Conservation (phyloP, 148 eudicot genomes). For the Linanthus parryae region DNA sequence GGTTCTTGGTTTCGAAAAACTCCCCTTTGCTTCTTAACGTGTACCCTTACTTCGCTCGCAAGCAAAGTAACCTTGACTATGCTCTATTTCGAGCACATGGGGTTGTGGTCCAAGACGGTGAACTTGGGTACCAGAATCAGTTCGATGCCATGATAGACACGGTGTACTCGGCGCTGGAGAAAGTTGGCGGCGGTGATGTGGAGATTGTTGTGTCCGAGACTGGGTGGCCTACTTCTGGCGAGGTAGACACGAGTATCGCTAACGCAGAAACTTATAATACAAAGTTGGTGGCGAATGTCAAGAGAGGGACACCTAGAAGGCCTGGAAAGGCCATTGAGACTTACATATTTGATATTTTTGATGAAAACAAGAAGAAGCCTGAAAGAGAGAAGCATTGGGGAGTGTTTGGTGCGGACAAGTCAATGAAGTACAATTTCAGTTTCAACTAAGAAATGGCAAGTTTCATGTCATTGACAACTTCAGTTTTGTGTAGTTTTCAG, state of each 20-base stretch:
- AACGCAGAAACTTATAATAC: slow-evolving; percentile 30
- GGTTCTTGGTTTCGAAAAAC: background rate
- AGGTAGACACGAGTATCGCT: slow-evolving; percentile 11
- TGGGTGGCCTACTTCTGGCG: slow-evolving; percentile 56
- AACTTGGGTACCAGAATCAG: background rate
- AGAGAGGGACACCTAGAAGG: slow-evolving; percentile 35
- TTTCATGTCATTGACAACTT: no score
- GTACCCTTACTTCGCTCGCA: slow-evolving; percentile 5
- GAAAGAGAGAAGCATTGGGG: slow-evolving; percentile 48
- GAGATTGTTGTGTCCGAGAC: slow-evolving; percentile 40
- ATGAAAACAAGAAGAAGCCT: slow-evolving; percentile 40
- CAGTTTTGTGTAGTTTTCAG: no score
- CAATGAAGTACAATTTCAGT: slow-evolving; percentile 21
- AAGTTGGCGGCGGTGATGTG: slow-evolving; percentile 15
- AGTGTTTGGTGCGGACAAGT: slow-evolving; percentile 20
- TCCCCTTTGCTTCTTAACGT: slow-evolving; percentile 3
- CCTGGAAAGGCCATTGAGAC: slow-evolving; percentile 27
- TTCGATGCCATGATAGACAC: slow-evolving; percentile 27
- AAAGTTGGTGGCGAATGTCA: slow-evolving; percentile 32
- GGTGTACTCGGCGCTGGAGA: slow-evolving; percentile 29
- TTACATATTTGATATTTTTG: slow-evolving; percentile 34
- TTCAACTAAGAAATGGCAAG: no score
- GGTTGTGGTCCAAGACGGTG: background rate
- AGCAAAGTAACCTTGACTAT: slow-evolving; percentile 1
- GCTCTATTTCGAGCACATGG: background rate